A percentile compares a stretch with the other conserved stretches of the same genome.
Evolutionary conservation across 139 green algal genomes (phyloP).

Genomic region (Tetradesmus lagerheimii): DNA sequence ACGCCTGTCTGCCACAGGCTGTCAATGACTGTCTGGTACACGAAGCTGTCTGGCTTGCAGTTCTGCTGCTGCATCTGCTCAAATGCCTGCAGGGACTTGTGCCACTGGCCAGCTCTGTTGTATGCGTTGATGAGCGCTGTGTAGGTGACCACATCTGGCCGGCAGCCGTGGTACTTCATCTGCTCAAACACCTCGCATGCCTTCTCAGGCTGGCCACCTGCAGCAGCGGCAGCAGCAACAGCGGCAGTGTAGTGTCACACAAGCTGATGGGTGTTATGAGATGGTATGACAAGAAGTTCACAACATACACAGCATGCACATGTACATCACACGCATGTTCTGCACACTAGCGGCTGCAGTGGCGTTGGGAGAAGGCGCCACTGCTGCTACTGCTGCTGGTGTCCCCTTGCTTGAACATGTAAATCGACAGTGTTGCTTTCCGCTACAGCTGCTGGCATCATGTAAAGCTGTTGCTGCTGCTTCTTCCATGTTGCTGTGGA

Average conservation of each 20-base stretch:
- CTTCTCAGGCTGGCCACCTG: conserved; percentile 45
- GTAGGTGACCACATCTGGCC: conserved; percentile 64
- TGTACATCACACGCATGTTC: no score
- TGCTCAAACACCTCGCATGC: conserved; percentile 63
- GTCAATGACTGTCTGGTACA: conserved; percentile 66
- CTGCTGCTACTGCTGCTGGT: background rate
- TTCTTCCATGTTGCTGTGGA: background rate
- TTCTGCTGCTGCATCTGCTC: conserved; percentile 76
- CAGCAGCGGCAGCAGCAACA: background rate
- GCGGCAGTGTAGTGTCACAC: no score
- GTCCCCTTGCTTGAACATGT: no score
- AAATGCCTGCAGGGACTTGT: conserved; percentile 60
- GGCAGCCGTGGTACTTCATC: conserved; percentile 62
- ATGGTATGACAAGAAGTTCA: no score
- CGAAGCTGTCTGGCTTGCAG: conserved; percentile 56
- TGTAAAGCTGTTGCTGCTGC: background rate
- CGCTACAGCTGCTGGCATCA: no score
- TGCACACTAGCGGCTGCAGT: no score
- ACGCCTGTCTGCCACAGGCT: conserved; percentile 72
- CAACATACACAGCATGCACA: no score
- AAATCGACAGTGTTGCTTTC: background rate
- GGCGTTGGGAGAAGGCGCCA: no score
- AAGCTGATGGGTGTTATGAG: no score
- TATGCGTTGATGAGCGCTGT: conserved; percentile 66
- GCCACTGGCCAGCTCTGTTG: conserved; percentile 68